Base-by-base conservation (phyloP, 2,329 filamentous ascomycete genomes). In the Cercospora sojina region DNA sequence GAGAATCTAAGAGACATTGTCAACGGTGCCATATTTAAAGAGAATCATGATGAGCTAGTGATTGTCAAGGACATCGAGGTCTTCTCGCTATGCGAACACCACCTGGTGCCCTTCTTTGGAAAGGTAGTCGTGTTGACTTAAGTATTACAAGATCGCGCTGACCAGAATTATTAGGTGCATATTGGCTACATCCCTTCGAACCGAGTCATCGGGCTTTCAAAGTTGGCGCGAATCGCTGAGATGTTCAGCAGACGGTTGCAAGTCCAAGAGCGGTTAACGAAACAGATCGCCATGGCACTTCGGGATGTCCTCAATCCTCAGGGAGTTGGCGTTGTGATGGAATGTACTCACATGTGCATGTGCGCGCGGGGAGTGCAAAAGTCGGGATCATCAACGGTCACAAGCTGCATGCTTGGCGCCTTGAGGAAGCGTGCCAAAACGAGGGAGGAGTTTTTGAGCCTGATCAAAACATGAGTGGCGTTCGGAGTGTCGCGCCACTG, bases 311-410 rank as follows among this genome's bases (percentile, higher is more conserved):
- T 99, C 57, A 91, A 96, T 78, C 95, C 95, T 2, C 92, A 96
- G 77, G 95, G 95, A 56, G 94, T 99, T 1, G 94, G 92, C 20
- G 95, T 99, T 2, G 94, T 99, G 67, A 97, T 99, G 90, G 95
- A 99, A 77, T 96, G 92, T 13, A 93, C 88, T 75, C 95, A 99
- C 81, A 83, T 98, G 56, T 99, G 95, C 83, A 99, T 98, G 94
- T 93, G 97, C 16, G 98, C 97, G 93, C 88, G 95, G 56, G 95
- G 95, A n/a, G 94, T 99, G 9, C 88, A 97, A 78, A 97, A 99
- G 84, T 93, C 92, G 0, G 87, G 85, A 47, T 89, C 91, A 59
- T 90, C 87, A 18, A 98, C 95, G 6, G 95, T 96, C 41, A 99
- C 95, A 18, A 97, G 93, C 82, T 98, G 94, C 78, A 96, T 99